Evolutionary conservation across 331 rosid genomes (phyloP), one percentile per base, ranked within the genome.

Genomic region (Arachis monticola): DNA sequence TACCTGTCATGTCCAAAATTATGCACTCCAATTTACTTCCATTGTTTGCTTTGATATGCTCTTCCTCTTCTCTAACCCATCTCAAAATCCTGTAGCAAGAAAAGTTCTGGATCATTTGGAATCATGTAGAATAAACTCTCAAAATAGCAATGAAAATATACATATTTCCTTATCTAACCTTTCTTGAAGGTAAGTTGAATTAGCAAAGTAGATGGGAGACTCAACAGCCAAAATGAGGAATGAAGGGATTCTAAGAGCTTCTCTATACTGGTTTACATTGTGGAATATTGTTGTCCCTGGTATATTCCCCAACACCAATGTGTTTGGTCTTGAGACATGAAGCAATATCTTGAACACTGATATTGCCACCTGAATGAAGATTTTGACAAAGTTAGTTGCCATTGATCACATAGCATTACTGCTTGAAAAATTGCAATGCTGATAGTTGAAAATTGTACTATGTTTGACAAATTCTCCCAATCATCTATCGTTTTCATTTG

Each of bases 11-110:
- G 83, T 90, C 97, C 72, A 93, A 52, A 67, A 93, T 86, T 70
- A 93, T 42, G 75, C 95, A 87, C 85, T 85, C 89, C 60, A 93
- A 57, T 11, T 83, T 2, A 59, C 81, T 79, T 10, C 73, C 96
- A 9, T 85, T 83, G 86, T 72, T 79, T 82, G 85, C 85, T 69
- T 72, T 84, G 77, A 88, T 82, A 12, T 83, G 60, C 30, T 95
- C 99, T 86, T 92, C 98, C 73, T 95, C 99, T 77, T 95, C 98
- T 10, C 94, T 84, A 78, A 92, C 79, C 99, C 98, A 92, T 85
- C 99, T 87, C 62, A 90, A 31, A 11, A 95, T 81, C 81, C 99
- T 95, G 85, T 70, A 40, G 51, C 51, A 79, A 60, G 35, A 81
- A 53, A 83, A 70, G 41, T n/a, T 27, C 57, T 74, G 64, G 44